These are phyloP conservation scores for Calonectria hawksworthii DNA, from an alignment of 2,329 filamentous ascomycete species.

Conservation along the genomic window DNA sequence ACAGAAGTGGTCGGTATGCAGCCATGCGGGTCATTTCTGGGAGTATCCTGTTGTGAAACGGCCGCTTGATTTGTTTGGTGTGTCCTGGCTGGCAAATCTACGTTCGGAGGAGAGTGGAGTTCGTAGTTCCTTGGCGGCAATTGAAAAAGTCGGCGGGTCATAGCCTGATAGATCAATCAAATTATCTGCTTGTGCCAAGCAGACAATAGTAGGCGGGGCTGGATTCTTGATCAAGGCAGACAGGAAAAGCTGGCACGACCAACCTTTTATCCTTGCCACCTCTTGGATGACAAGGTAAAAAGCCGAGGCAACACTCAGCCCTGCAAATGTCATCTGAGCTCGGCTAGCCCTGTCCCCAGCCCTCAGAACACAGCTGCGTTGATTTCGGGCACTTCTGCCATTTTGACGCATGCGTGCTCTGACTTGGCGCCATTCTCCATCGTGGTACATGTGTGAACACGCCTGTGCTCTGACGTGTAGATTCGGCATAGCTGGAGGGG, in stretches of 20 bases:
- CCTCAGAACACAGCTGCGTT: not conserved
- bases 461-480: not conserved
- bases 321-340: not conserved
- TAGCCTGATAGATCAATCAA: not conserved
- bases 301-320: not conserved
- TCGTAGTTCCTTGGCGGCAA: not conserved
- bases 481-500: not conserved
- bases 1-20: not conserved
- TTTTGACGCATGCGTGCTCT: not conserved
- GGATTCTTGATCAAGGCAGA: not conserved
- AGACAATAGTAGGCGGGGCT: not conserved
- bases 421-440: not conserved
- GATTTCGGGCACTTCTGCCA: not conserved
- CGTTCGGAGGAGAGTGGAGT: not conserved
- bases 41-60: not conserved
- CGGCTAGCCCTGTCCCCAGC: not conserved
- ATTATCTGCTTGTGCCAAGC: not conserved
- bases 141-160: not conserved
- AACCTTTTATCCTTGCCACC: no score
- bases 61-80: not conserved
- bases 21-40: not conserved
- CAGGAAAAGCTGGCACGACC: not conserved
- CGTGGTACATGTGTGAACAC: not conserved
- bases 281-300: no score
- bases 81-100: not conserved